phyloP scores from a whole-genome alignment of 139 green algal species.

The Ulvella scutata region DNA sequence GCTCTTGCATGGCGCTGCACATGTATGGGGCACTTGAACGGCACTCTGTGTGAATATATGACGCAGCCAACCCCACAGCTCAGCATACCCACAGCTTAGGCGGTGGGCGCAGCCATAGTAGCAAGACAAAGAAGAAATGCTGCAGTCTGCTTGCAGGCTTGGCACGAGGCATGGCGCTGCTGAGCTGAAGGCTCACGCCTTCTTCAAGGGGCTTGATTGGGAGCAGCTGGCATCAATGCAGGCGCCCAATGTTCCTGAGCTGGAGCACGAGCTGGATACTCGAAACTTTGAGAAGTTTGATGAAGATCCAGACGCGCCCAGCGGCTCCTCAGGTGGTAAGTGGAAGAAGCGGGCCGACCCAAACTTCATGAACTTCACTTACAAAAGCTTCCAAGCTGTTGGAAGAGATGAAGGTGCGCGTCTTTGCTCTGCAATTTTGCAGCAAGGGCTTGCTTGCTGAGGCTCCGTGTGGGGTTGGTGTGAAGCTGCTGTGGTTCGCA shows the following conservation, averaged over 20 bases:
- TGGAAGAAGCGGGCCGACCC: constrained; percentile 42
- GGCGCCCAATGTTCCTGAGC: constrained; percentile 59
- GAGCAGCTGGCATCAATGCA: constrained; percentile 33
- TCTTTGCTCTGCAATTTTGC: background rate
- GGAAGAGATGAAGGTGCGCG: constrained; percentile 14
- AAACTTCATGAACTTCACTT: constrained; percentile 96
- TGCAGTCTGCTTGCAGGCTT: background rate
- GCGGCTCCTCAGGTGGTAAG: background rate
- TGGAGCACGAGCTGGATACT: constrained; percentile 86
- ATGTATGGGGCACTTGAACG: constrained; percentile 28
- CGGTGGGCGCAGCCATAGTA: too few relatives aligned
- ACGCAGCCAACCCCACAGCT: background rate
- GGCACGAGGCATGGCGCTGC: background rate
- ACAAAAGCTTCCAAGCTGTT: constrained; percentile 86
- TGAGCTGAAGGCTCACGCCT: constrained; percentile 57
- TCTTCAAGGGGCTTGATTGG: constrained; percentile 84
- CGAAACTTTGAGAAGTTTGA: constrained; percentile 96
- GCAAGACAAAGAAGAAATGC: too few relatives aligned
- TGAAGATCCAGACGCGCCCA: constrained; percentile 41
- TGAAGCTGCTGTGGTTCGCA: too few relatives aligned
- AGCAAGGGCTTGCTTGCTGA: too few relatives aligned
- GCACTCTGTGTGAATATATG: background rate
- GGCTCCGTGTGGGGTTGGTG: too few relatives aligned
- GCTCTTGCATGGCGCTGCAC: constrained; percentile 29
- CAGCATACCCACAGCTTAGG: background rate